Conservation (phyloP, 305 asterid genomes). For the Fraxinus albicans region DNA sequence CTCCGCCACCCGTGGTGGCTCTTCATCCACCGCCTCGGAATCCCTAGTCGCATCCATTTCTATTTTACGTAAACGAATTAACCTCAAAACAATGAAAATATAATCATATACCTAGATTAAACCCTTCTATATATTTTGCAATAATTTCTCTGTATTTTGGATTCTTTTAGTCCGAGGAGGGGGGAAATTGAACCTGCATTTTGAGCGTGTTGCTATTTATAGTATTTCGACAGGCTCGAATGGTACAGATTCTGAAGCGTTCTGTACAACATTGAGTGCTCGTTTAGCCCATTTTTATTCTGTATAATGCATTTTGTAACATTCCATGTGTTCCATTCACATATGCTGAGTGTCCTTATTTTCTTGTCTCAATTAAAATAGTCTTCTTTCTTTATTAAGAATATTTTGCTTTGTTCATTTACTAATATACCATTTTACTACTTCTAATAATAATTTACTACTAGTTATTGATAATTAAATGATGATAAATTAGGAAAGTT, state of each 20-base stretch:
- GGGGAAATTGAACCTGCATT: slow-evolving; percentile 12
- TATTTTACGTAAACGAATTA: slow-evolving; percentile 5
- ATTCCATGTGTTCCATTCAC: too few species aligned
- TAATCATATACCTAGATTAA: background rate
- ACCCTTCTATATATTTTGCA: background rate
- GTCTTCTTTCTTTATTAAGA: too few species aligned
- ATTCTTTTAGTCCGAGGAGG: slow-evolving; percentile 15
- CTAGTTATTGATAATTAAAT: too few species aligned
- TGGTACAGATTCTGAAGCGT: slow-evolving; percentile 31
- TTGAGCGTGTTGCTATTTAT: slow-evolving; percentile 5
- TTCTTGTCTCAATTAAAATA: too few species aligned
- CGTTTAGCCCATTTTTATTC: too few species aligned
- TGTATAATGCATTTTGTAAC: too few species aligned
- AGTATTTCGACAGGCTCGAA: background rate
- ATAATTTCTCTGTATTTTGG: background rate
- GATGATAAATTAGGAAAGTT: too few species aligned
- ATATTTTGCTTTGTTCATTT: too few species aligned
- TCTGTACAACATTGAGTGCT: slow-evolving; percentile 24
- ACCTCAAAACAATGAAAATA: background rate
- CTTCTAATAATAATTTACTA: too few species aligned
- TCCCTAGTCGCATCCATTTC: slow-evolving; percentile 38
- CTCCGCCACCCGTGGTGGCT: slow-evolving; percentile 27
- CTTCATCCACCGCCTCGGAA: slow-evolving; percentile 24
- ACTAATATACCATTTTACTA: too few species aligned
- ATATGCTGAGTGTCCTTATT: too few species aligned